These are phyloP conservation scores for Yamadazyma olivae DNA, from an alignment of 805 yeast species.

Conservation along the genomic window DNA sequence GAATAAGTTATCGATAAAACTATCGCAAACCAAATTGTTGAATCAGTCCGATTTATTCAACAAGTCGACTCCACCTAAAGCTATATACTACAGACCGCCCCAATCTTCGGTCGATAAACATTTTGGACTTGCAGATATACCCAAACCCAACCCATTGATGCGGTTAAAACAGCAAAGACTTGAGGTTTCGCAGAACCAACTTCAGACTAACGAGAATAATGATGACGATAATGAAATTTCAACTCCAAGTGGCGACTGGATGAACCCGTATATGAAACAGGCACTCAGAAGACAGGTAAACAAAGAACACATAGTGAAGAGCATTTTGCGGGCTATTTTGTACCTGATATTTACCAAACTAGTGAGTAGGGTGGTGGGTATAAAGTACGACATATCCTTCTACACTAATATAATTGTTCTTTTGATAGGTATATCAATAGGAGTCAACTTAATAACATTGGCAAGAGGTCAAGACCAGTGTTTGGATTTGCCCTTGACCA, in stretches of 20 bases:
- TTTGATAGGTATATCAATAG: constrained; percentile 4
- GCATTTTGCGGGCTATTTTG: constrained; percentile 23
- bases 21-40: neutral
- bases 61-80: constrained; percentile 11
- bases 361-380: constrained; percentile 7
- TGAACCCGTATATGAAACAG: constrained; percentile 39
- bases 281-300: constrained; percentile 46
- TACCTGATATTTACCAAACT: constrained; percentile 22
- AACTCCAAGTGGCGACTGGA: constrained; percentile 30
- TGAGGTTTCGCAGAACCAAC: constrained; percentile 1
- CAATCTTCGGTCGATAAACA: constrained; percentile 22
- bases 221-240: neutral
- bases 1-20: constrained; percentile 8
- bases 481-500: constrained; percentile 47
- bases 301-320: constrained; percentile 32
- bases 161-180: neutral
- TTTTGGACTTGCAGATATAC: constrained; percentile 23
- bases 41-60: constrained; percentile 4
- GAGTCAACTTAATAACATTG: constrained; percentile 22
- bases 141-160: constrained; percentile 14
- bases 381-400: constrained; percentile 1
- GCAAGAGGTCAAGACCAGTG: constrained; percentile 48
- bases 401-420: neutral
- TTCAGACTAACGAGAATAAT: no score
- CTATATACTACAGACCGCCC: constrained; percentile 33